Percentiles rank a stretch among this genome's conserved stretches.
These are phyloP conservation scores for Cladosporium sp. DNA, from an alignment of 2,329 filamentous ascomycete genomes.

Conservation along the genomic window DNA sequence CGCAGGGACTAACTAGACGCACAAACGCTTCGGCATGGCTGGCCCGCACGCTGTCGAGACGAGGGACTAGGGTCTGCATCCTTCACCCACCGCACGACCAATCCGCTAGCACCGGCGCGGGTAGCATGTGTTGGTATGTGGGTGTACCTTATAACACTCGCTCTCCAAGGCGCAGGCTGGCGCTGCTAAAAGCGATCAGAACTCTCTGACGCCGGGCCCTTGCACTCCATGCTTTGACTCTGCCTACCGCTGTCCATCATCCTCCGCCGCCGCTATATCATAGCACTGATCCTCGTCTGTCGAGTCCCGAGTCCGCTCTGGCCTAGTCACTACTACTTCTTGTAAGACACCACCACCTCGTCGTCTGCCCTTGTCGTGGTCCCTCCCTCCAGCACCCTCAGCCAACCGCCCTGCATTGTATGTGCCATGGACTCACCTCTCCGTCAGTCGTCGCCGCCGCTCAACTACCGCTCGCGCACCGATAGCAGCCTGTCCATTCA, in stretches of 20 bases:
- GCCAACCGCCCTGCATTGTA: not conserved
- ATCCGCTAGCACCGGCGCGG: constrained; percentile 7
- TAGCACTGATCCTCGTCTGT: constrained; percentile 7
- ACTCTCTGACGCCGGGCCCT: constrained; percentile 11
- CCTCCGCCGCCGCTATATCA: constrained; percentile 7
- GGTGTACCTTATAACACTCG: constrained; percentile 12
- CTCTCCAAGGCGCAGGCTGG: constrained; percentile 10
- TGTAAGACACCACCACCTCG: constrained; percentile 10
- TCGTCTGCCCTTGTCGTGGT: not conserved
- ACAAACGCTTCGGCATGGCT: constrained; percentile 11
- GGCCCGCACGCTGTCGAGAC: constrained; percentile 13
- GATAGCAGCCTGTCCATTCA: constrained; percentile 12
- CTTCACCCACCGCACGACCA: constrained; percentile 8
- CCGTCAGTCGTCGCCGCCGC: constrained; percentile 6
- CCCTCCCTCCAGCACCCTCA: not conserved
- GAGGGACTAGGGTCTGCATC: constrained; percentile 12
- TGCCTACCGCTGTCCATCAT: not conserved
- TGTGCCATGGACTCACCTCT: constrained; percentile 13
- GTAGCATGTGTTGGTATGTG: constrained; percentile 14
- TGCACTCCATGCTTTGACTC: constrained; percentile 11
- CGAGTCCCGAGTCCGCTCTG: constrained; percentile 7
- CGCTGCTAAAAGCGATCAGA: constrained; percentile 12
- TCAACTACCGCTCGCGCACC: constrained; percentile 10
- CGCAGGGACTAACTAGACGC: constrained; percentile 5
- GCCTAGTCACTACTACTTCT: constrained; percentile 7